Evolutionary conservation across 1,284 basidiomycete species (phyloP), one percentile per base, ranked within the genome.

Genomic region (Melampsora larici-populina): DNA sequence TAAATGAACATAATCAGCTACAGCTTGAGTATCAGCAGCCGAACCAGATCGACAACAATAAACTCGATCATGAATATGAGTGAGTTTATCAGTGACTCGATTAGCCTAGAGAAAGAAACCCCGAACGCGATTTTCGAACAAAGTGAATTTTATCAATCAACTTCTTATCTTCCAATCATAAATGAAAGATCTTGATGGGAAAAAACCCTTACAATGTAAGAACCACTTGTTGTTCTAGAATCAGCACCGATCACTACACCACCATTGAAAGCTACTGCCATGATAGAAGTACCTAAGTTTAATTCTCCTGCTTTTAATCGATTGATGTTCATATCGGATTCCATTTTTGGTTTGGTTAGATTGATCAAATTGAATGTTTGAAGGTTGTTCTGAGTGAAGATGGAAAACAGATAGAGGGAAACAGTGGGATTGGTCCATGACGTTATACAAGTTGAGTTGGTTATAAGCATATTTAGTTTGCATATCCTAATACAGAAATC

Each of bases 41-140:
- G 94, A 97, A 70, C 96, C 96, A 70, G 94, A 97, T 79, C 96
- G 91, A 88, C 96, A 99, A 86, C 96, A 99, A 87, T 99, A 99
- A 86, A 98, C 92, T 80, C 94, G 93, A 86, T 99, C 97, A 84
- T 97, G 93, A 81, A 99, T 88, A 84, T 94, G 90, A 2, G 96
- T 99, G 79, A 99, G 88, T 86, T 99, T 99, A 88, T 99, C 96
- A 29, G 96, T 99, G 43, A 99, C 97, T 84, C 96, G 91, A 85
- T 99, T 99, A 70, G 95, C 95, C 91, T 93, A 78, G n/a, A n/a
- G n/a, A n/a, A n/a, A n/a, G n/a, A n/a, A n/a, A n/a, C n/a, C n/a
- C n/a, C n/a, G n/a, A n/a, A n/a, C n/a, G n/a, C n/a, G n/a, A n/a
- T n/a, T n/a, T n/a, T n/a, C n/a, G n/a, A n/a, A n/a, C n/a, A n/a